These are phyloP conservation scores for Paecilomyces dactylethromorphus DNA, from an alignment of 2,329 filamentous ascomycete species.

Conservation along the genomic window DNA sequence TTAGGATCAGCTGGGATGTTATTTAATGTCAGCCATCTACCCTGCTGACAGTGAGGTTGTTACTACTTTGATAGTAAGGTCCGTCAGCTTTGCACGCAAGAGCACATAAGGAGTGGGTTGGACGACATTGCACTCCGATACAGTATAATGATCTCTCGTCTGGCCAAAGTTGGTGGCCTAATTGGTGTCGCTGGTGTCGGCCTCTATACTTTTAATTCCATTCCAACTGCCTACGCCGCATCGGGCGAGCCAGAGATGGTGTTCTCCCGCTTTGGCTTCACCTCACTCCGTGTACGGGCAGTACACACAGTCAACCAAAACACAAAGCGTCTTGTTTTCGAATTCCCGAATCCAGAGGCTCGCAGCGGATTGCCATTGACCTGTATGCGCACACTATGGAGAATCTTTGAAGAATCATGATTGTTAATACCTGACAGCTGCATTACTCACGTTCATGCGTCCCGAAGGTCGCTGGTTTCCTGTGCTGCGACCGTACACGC, in stretches of 20 bases:
- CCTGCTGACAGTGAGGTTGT: background rate
- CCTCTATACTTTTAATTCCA: background rate
- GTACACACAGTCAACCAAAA: constrained; percentile 6
- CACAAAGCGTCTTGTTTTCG: constrained; percentile 5
- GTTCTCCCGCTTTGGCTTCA: background rate
- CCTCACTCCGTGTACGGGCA: background rate
- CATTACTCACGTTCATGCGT: constrained; percentile 56
- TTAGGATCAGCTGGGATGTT: background rate
- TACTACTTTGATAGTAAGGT: background rate
- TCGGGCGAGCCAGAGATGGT: background rate
- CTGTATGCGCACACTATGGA: constrained; percentile 1
- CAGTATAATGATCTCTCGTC: background rate
- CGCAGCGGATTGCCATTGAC: constrained; percentile 4
- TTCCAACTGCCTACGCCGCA: background rate
- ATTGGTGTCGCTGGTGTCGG: background rate
- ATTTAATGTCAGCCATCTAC: background rate
- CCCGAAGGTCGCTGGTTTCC: constrained; percentile 54
- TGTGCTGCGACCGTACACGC: constrained; percentile 60
- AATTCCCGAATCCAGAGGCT: constrained; percentile 2
- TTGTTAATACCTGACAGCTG: constrained; percentile 27
- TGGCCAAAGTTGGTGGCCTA: background rate
- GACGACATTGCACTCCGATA: background rate
- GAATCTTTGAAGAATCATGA: no score
- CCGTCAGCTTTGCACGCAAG: background rate
- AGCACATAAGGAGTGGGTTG: background rate